These are phyloP conservation scores for Sindora glabra DNA, from an alignment of 306 rosid genomes.

Conservation along the genomic window DNA sequence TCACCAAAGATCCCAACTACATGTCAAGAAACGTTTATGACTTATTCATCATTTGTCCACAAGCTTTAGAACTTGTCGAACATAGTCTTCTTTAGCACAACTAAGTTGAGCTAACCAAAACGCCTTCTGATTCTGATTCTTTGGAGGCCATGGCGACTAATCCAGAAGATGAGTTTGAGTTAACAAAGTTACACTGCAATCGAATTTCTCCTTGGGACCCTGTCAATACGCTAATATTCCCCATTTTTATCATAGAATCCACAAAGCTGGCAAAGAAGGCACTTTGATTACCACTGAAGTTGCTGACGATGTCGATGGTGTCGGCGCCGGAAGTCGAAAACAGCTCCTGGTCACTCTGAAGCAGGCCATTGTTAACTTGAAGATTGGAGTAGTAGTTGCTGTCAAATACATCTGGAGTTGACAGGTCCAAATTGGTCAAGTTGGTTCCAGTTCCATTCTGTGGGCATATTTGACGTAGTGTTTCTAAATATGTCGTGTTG, in stretches of 20 bases:
- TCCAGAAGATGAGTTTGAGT: conserved; percentile 4
- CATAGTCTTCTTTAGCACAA: too few relatives aligned
- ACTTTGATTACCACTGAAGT: not conserved
- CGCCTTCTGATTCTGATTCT: not conserved
- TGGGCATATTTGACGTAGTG: not conserved
- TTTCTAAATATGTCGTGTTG: not conserved
- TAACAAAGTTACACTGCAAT: conserved; percentile 18
- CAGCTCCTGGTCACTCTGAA: conserved; percentile 25
- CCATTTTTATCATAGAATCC: conserved; percentile 21
- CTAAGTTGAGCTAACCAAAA: conserved; percentile 7
- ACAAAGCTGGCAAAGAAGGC: conserved; percentile 3
- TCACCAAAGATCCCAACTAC: too few relatives aligned
- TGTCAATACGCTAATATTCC: conserved; percentile 8
- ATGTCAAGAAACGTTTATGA: too few relatives aligned
- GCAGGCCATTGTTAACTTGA: not conserved
- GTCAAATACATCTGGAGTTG: conserved; percentile 19
- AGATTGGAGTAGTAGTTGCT: conserved; percentile 15
- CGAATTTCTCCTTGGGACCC: conserved; percentile 17
- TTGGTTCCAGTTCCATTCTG: not conserved
- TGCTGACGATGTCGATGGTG: conserved; percentile 1
- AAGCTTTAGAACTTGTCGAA: too few relatives aligned
- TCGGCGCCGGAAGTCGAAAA: conserved; percentile 21
- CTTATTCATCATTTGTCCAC: too few relatives aligned
- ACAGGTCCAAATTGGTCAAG: conserved; percentile 11
- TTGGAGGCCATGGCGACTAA: not conserved